Evolutionary conservation across 768 basidiomycete species (phyloP).

Genomic region (Amanita muscaria): DNA sequence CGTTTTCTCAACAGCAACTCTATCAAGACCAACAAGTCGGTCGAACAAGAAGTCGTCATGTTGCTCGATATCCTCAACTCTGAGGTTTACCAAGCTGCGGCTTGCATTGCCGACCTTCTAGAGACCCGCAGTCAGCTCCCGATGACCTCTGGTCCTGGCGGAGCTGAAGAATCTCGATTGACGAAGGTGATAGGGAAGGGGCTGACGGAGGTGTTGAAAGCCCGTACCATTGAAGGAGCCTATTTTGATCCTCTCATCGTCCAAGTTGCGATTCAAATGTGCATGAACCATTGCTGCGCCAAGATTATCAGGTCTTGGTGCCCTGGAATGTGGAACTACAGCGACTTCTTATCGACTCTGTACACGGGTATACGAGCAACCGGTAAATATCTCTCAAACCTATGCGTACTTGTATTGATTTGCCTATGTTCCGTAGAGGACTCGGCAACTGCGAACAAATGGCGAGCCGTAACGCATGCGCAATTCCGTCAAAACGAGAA

Average conservation of each 20-base stretch:
- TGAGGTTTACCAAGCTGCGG: slow-evolving; percentile 32
- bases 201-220: slow-evolving; percentile 21
- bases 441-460: slow-evolving; percentile 14
- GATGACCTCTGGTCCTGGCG: slow-evolving; percentile 4
- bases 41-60: slow-evolving; percentile 1
- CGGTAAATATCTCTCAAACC: no score
- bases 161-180: slow-evolving; percentile 17
- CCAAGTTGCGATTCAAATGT: slow-evolving; percentile 32
- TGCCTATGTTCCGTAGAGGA: slow-evolving; percentile 13
- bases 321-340: slow-evolving; percentile 33
- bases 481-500: slow-evolving; percentile 11
- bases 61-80: slow-evolving; percentile 26
- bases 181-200: slow-evolving; percentile 26
- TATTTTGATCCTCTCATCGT: slow-evolving; percentile 26
- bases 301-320: slow-evolving; percentile 36
- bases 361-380: slow-evolving; percentile 28
- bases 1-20: slow-evolving; percentile 5
- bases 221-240: slow-evolving; percentile 15
- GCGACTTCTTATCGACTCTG: slow-evolving; percentile 27
- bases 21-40: slow-evolving; percentile 2
- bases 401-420: no score
- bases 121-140: slow-evolving; percentile 17
- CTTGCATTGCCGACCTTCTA: slow-evolving; percentile 30
- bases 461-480: slow-evolving; percentile 21
- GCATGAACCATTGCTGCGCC: slow-evolving; percentile 28